Evolutionary conservation across 2,329 filamentous ascomycete species (phyloP), one percentile per base, ranked within the genome.

Genomic region (Neofusicoccum umdonicola): DNA sequence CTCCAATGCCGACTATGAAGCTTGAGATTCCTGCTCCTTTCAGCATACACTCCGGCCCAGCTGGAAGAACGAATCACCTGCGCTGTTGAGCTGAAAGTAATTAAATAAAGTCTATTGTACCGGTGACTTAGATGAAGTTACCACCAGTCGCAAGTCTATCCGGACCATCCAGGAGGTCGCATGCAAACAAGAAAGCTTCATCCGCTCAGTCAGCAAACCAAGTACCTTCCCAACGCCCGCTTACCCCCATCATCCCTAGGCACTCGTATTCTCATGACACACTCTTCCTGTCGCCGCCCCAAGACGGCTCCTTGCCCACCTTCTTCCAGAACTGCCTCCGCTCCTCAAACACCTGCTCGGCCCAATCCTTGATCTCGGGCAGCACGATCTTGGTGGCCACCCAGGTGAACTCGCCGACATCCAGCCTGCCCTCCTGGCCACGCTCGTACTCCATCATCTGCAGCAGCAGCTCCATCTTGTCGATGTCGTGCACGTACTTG

Each of bases 401-500:
- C 73, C 90, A 89, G 0, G 87, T 85, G 70, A 99, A 98, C 80
- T 99, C 95, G 61, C 90, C 87, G 58, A 99, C 80, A 76, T 98
- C 92, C 44, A 92, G 77, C 68, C 81, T 79, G 34, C 87, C 86
- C 63, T 88, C 79, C 57, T 87, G 83, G 12, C 84, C 80, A 71
- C 90, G 89, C 85, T 99, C 95, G 74, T 99, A 99, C 78, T 99
- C 95, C 35, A 96, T 82, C 91, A 97, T 97, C 81, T 99, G 95
- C 73, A 96, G 81, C 67, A 99, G 80, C 69, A 99, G 82, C 81
- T 99, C 95, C 77, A 99, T 88, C 87, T 98, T 98, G 80, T 99
- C 95, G 66, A 99, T 87, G 76, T 99, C 95, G 76, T 99, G 95
- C 48, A 99, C 95, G 68, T 94, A 98, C 67, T 88, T 84, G 70